A percentile compares a stretch with the other conserved stretches of the same genome.
Evolutionary conservation across 768 basidiomycete genomes (phyloP).

Genomic region (Naematelia aurantialba): DNA sequence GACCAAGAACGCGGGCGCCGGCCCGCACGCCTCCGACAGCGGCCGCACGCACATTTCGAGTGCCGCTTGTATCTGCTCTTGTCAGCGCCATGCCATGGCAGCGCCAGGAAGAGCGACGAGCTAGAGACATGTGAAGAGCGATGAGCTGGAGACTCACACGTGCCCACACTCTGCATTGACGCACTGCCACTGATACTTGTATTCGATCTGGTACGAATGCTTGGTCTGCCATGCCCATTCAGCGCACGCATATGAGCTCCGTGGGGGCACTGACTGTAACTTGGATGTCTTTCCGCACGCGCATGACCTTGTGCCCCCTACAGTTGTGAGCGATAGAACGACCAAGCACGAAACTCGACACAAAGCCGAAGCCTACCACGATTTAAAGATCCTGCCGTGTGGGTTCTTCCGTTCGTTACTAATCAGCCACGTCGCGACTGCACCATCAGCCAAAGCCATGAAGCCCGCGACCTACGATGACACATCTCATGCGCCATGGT

Average conservation of each 20-base stretch:
- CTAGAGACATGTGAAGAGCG: too few species aligned
- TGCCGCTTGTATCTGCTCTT: constrained; percentile 42
- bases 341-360: too few species aligned
- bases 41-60: constrained; percentile 43
- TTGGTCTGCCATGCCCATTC: constrained; percentile 42
- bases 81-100: too few species aligned
- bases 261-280: constrained; percentile 55
- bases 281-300: constrained; percentile 63
- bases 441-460: constrained; percentile 1
- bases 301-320: constrained; percentile 71
- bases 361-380: constrained; percentile 59
- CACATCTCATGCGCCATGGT: constrained; percentile 91
- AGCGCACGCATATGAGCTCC: neutral
- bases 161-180: constrained; percentile 40
- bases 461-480: constrained; percentile 53
- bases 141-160: constrained; percentile 34
- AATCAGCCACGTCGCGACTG: constrained; percentile 76
- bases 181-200: constrained; percentile 49
- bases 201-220: constrained; percentile 52
- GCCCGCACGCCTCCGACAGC: neutral
- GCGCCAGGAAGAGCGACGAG: too few species aligned
- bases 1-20: neutral
- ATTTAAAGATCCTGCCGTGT: constrained; percentile 69
- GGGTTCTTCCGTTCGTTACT: constrained; percentile 65
- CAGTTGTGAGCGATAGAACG: constrained; percentile 11